These are phyloP conservation scores for Leccinum disarticulatum DNA, from an alignment of 768 basidiomycete genomes.

Conservation along the genomic window DNA sequence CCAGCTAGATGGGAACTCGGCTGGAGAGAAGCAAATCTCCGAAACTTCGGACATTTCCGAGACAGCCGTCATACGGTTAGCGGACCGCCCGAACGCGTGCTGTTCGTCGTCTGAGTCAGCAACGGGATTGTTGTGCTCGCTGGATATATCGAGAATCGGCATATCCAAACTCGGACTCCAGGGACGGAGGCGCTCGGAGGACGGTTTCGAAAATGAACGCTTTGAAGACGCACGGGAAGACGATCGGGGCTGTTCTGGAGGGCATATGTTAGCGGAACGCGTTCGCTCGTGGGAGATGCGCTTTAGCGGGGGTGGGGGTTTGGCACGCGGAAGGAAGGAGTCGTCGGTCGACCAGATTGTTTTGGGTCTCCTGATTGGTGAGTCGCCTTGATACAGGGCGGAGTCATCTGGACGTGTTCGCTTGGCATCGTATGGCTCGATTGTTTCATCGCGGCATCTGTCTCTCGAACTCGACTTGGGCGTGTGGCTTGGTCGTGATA, in stretches of 20 bases:
- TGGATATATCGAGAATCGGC: not conserved
- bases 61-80: not conserved
- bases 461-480: not conserved
- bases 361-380: not conserved
- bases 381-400: not conserved
- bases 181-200: not conserved
- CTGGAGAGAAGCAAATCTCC: not conserved
- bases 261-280: not conserved
- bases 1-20: not conserved
- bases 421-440: not conserved
- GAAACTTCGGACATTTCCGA: not conserved
- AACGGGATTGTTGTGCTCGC: not conserved
- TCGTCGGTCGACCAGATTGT: constrained; percentile 21
- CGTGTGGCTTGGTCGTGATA: not conserved
- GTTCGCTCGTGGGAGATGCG: constrained; percentile 11
- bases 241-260: not conserved
- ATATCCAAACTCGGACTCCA: not conserved
- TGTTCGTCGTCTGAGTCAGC: not conserved
- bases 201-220: not conserved
- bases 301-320: constrained; percentile 17
- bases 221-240: not conserved
- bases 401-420: not conserved
- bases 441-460: not conserved
- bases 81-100: not conserved
- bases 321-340: constrained; percentile 23